phyloP scores from a whole-genome alignment of 2,329 filamentous ascomycete genomes.

The Venturia effusa region DNA sequence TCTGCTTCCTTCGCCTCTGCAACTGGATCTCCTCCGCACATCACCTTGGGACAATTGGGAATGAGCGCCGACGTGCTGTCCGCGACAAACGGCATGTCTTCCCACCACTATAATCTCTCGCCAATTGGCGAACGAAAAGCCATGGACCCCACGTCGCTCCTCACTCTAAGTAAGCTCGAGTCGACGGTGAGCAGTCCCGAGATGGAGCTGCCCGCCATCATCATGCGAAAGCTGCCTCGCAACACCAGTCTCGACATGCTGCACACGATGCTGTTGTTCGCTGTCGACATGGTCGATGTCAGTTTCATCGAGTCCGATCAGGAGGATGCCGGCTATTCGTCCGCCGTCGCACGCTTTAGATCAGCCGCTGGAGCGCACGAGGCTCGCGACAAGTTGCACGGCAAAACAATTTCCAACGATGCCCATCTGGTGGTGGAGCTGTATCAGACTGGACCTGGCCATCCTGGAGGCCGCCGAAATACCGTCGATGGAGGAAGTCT shows the following conservation, averaged over 20 bases:
- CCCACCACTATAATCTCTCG: slow-evolving; percentile 28
- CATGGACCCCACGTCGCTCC: slow-evolving; percentile 24
- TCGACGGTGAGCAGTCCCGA: slow-evolving; percentile 16
- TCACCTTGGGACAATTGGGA: not conserved
- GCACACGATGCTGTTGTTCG: slow-evolving; percentile 54
- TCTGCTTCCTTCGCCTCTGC: not conserved
- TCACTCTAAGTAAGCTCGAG: slow-evolving; percentile 26
- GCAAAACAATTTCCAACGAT: slow-evolving; percentile 49
- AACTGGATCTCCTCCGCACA: not conserved
- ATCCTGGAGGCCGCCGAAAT: slow-evolving; percentile 40
- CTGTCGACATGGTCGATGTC: slow-evolving; percentile 49
- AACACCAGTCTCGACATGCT: slow-evolving; percentile 48
- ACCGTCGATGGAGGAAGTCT: slow-evolving; percentile 39
- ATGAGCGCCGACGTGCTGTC: slow-evolving; percentile 11
- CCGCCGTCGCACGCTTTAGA: slow-evolving; percentile 48
- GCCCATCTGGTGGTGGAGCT: slow-evolving; percentile 50
- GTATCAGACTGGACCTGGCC: slow-evolving; percentile 26
- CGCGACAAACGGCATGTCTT: slow-evolving; percentile 10
- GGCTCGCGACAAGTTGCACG: slow-evolving; percentile 47
- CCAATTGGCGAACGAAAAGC: slow-evolving; percentile 31
- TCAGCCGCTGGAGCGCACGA: slow-evolving; percentile 47
- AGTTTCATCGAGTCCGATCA: slow-evolving; percentile 44
- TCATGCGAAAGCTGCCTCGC: slow-evolving; percentile 49
- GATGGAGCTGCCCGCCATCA: slow-evolving; percentile 27
- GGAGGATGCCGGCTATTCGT: slow-evolving; percentile 46